Conservation (phyloP, 805 yeast species). For the Lachancea nothofagi region DNA sequence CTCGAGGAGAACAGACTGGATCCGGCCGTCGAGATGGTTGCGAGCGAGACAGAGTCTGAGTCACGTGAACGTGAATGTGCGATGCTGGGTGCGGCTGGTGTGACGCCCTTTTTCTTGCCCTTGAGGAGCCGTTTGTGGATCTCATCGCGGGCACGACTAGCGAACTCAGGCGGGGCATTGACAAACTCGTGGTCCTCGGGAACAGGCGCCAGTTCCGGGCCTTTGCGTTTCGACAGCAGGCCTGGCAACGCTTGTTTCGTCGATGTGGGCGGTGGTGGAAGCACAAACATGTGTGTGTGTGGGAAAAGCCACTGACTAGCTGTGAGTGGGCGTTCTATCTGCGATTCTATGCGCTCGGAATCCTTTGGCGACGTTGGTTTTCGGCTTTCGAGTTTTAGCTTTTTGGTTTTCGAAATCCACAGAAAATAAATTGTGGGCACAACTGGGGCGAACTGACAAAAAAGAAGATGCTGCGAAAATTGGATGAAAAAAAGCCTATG, state of each 20-base stretch:
- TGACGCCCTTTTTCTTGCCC: background rate
- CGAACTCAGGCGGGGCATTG: constrained; percentile 33
- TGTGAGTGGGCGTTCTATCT: background rate
- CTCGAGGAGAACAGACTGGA: constrained; percentile 23
- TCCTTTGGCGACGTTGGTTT: background rate
- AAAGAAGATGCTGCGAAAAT: too few relatives aligned
- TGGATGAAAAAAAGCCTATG: too few relatives aligned
- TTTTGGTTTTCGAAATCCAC: too few relatives aligned
- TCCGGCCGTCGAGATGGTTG: constrained; percentile 19
- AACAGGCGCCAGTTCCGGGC: constrained; percentile 9
- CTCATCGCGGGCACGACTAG: constrained; percentile 33
- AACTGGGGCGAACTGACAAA: too few relatives aligned
- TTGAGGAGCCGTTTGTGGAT: constrained; percentile 28
- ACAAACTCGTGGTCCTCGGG: constrained; percentile 23
- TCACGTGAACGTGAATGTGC: background rate
- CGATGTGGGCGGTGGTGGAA: constrained; percentile 31
- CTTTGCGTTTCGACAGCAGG: constrained; percentile 9
- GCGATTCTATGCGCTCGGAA: background rate
- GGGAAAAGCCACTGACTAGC: background rate
- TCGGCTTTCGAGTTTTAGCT: background rate
- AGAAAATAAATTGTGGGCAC: too few relatives aligned
- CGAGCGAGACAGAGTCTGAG: constrained; percentile 2
- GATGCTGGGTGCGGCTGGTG: background rate
- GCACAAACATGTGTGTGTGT: constrained; percentile 25
- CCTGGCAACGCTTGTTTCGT: constrained; percentile 18